phyloP scores from a whole-genome alignment of 1,139 yeast species.

The Diutina rugosa region DNA sequence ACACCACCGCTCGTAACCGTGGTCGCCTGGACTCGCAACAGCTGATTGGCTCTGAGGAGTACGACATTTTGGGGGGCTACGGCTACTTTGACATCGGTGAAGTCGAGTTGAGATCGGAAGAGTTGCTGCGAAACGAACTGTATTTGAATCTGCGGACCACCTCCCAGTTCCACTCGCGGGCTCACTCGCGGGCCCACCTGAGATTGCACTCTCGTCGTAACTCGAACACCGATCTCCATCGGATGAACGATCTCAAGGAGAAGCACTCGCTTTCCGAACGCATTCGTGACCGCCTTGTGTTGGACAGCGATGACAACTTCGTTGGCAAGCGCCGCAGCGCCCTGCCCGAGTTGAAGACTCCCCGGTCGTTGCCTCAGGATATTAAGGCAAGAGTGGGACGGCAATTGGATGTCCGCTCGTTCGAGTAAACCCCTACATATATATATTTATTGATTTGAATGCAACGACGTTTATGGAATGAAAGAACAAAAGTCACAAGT shows the following conservation, averaged over 20 bases:
- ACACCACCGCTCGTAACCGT: background rate
- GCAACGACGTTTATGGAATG: background rate
- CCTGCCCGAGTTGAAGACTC: background rate
- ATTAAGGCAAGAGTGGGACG: background rate
- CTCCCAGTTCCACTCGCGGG: background rate
- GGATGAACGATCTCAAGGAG: conserved; percentile 12
- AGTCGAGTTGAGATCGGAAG: conserved; percentile 20
- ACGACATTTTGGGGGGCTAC: conserved; percentile 49
- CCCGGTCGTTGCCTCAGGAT: background rate
- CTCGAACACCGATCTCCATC: conserved; percentile 8
- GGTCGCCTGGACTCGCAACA: background rate
- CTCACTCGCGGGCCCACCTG: conserved; percentile 11
- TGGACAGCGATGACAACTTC: background rate
- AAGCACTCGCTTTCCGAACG: conserved; percentile 20
- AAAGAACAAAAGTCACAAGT: background rate
- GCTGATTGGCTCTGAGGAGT: conserved; percentile 7
- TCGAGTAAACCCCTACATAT: background rate
- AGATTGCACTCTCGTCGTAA: conserved; percentile 19
- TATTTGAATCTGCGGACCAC: conserved; percentile 17
- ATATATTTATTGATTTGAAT: background rate
- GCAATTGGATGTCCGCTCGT: background rate
- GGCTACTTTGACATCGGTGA: conserved; percentile 69
- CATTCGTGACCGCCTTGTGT: conserved; percentile 23
- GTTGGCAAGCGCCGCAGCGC: background rate
- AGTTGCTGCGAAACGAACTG: conserved; percentile 18